Percentiles rank a stretch among this genome's conserved stretches.
These are phyloP conservation scores for Monosporozyma aquatica DNA, from an alignment of 805 yeast genomes.

Conservation along the genomic window DNA sequence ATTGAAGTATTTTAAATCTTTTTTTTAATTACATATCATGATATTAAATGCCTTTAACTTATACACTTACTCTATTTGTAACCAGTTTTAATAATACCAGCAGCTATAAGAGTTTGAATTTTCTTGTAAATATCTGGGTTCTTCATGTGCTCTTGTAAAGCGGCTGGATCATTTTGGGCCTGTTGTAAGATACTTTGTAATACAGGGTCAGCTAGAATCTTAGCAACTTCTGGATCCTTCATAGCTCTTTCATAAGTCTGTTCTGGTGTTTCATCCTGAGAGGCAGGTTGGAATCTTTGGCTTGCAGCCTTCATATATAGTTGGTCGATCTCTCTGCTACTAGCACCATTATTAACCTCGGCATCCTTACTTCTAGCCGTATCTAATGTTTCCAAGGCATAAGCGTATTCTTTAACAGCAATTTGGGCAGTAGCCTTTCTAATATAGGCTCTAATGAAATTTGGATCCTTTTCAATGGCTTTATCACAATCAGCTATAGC, in stretches of 20 bases:
- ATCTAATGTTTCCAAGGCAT: conserved; percentile 72
- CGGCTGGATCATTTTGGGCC: conserved; percentile 93
- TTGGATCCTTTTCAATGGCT: conserved; percentile 84
- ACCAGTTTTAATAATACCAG: conserved; percentile 92
- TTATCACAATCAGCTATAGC: conserved; percentile 85
- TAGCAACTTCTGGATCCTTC: conserved; percentile 88
- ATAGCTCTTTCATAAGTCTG: conserved; percentile 85
- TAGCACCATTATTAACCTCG: conserved; percentile 51
- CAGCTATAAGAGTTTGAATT: conserved; percentile 83
- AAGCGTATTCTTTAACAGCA: conserved; percentile 79
- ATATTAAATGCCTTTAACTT: neutral
- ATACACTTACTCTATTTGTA: neutral
- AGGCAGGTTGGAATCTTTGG: conserved; percentile 72
- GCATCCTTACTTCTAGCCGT: conserved; percentile 69
- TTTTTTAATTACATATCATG: conserved; percentile 1
- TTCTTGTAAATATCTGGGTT: conserved; percentile 88
- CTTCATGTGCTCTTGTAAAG: conserved; percentile 94
- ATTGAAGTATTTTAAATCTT: neutral
- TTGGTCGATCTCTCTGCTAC: conserved; percentile 69
- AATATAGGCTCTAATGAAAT: conserved; percentile 87
- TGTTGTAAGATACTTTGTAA: conserved; percentile 93
- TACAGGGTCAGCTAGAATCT: conserved; percentile 85
- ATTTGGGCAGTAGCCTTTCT: conserved; percentile 93
- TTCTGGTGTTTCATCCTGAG: conserved; percentile 81
- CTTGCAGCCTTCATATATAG: conserved; percentile 66